A percentile compares a stretch with the other conserved stretches of the same genome.
Conservation (phyloP, 805 yeast species). For the Teunomyces barrocoloradensis region DNA sequence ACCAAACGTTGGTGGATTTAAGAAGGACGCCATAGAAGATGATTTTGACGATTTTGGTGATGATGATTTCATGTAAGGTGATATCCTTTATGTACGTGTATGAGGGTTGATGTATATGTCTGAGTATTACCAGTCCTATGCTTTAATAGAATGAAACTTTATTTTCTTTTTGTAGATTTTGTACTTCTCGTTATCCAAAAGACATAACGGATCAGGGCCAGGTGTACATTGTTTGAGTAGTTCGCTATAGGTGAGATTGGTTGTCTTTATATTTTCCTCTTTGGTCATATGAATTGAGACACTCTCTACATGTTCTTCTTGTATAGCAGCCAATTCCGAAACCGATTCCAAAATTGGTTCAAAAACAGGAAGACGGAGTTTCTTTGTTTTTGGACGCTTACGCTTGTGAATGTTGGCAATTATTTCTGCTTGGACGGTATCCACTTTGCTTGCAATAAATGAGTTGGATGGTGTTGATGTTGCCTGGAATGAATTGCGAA, state of each 20-base stretch:
- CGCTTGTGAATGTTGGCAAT: slow-evolving; percentile 7
- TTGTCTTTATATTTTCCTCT: not conserved
- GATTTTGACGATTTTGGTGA: slow-evolving; percentile 63
- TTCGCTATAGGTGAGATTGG: not conserved
- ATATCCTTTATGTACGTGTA: slow-evolving; percentile 1
- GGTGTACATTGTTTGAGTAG: slow-evolving; percentile 6
- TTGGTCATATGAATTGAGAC: not conserved
- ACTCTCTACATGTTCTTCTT: not conserved
- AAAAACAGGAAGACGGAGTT: not conserved
- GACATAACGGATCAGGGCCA: slow-evolving; percentile 15
- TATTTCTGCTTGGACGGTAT: slow-evolving; percentile 1
- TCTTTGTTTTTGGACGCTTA: not conserved
- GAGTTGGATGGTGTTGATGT: slow-evolving; percentile 13
- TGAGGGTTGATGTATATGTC: not conserved
- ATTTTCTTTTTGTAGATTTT: slow-evolving; percentile 2
- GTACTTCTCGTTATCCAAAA: slow-evolving; percentile 6
- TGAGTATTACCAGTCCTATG: not conserved
- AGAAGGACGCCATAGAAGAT: slow-evolving; percentile 62
- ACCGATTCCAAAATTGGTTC: not conserved
- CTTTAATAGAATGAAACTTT: not conserved
- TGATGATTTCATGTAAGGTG: slow-evolving; percentile 73
- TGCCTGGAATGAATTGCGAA: slow-evolving; percentile 9
- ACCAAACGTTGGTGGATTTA: slow-evolving; percentile 51
- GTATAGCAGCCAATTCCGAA: not conserved
- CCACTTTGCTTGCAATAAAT: not conserved